Evolutionary conservation across 2,329 filamentous ascomycete species (phyloP).

Genomic region (Teratosphaeria epicoccoides): DNA sequence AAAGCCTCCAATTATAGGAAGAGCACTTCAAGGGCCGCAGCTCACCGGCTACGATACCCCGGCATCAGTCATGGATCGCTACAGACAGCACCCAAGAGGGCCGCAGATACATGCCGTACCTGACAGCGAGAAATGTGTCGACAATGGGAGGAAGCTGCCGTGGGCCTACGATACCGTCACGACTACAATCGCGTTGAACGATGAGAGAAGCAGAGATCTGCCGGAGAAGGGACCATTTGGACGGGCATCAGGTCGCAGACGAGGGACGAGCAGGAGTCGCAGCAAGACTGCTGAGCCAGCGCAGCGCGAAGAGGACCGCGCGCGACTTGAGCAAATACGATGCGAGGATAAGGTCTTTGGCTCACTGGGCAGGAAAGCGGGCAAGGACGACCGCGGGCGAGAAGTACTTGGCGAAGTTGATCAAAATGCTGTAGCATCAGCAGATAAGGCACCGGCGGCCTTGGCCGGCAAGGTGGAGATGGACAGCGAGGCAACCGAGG

Average conservation of each 20-base stretch:
- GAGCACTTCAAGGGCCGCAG: background rate
- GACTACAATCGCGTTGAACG: background rate
- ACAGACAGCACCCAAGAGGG: constrained; percentile 16
- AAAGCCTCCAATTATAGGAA: background rate
- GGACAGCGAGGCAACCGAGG: constrained; percentile 56
- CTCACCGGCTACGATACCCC: background rate
- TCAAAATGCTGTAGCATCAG: constrained; percentile 7
- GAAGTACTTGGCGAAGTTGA: constrained; percentile 20
- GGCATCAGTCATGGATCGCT: constrained; percentile 5
- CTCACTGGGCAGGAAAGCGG: constrained; percentile 17
- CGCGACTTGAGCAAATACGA: constrained; percentile 33
- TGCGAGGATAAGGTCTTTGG: constrained; percentile 40
- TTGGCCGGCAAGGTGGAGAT: constrained; percentile 28
- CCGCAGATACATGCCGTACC: constrained; percentile 59
- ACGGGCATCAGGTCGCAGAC: constrained; percentile 30
- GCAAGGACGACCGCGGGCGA: constrained; percentile 14
- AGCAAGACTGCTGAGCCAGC: constrained; percentile 47
- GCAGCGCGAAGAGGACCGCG: constrained; percentile 45
- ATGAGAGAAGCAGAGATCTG: constrained; percentile 30
- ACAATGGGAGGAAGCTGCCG: constrained; percentile 50
- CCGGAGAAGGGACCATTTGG: constrained; percentile 55
- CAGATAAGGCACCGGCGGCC: constrained; percentile 12
- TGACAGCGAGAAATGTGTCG: constrained; percentile 49
- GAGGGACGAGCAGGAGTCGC: constrained; percentile 34
- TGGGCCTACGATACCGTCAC: constrained; percentile 45